Evolutionary conservation across 306 rosid genomes (phyloP).

Genomic region (Betula pendula): DNA sequence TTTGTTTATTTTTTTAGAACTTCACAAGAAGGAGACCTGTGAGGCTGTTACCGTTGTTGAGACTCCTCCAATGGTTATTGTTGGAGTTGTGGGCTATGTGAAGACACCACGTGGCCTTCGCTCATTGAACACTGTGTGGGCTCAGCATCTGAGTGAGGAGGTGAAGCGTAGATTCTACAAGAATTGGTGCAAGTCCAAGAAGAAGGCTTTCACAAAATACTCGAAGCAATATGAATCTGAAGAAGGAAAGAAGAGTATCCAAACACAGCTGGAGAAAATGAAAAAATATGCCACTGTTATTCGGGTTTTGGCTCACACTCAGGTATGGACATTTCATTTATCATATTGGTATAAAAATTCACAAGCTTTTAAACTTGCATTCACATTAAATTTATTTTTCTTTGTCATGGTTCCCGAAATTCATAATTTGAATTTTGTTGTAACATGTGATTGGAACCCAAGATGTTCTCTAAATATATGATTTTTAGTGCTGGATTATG

Average conservation of each 20-base stretch:
- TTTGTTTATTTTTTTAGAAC: slow-evolving; percentile 43
- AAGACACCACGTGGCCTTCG: slow-evolving; percentile 93
- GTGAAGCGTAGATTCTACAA: slow-evolving; percentile 75
- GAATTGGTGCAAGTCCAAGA: slow-evolving; percentile 92
- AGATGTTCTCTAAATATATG: no score
- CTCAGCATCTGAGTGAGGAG: slow-evolving; percentile 88
- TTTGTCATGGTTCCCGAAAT: not conserved
- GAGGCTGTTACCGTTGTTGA: slow-evolving; percentile 81
- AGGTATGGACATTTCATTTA: slow-evolving; percentile 34
- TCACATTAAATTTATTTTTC: not conserved
- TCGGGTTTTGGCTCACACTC: slow-evolving; percentile 87
- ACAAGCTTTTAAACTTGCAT: not conserved
- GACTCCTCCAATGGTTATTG: slow-evolving; percentile 83
- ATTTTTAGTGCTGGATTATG: no score
- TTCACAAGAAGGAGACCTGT: slow-evolving; percentile 92
- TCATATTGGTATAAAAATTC: not conserved
- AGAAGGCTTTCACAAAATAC: slow-evolving; percentile 82
- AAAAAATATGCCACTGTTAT: slow-evolving; percentile 71
- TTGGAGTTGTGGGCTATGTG: slow-evolving; percentile 85
- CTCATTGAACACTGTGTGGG: slow-evolving; percentile 73
- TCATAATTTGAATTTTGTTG: no score
- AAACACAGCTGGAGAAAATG: slow-evolving; percentile 66
- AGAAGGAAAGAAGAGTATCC: slow-evolving; percentile 70
- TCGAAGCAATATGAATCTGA: slow-evolving; percentile 68
- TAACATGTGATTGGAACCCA: no score